These are phyloP conservation scores for Globisporangium megalacanthum DNA, from an alignment of 352 stramenopile genomes.

Conservation along the genomic window DNA sequence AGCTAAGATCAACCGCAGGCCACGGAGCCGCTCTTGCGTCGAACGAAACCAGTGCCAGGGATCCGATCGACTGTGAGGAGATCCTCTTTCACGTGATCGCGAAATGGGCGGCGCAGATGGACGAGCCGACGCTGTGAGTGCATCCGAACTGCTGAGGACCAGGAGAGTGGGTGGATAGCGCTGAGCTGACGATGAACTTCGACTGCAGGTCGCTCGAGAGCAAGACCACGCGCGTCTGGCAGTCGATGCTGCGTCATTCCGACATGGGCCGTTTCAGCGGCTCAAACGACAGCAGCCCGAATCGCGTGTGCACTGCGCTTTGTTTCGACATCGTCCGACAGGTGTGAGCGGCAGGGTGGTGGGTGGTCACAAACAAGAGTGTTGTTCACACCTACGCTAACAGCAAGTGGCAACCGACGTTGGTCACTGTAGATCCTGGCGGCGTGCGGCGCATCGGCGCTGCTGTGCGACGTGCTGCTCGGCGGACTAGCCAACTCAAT, in stretches of 20 bases:
- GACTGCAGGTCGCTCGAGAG: slow-evolving; percentile 27
- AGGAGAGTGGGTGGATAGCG: too few relatives aligned
- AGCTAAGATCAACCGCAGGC: neutral
- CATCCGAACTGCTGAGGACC: neutral
- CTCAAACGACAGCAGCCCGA: slow-evolving; percentile 20
- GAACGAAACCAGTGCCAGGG: too few relatives aligned
- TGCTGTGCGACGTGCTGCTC: slow-evolving; percentile 41
- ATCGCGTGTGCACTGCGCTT: slow-evolving; percentile 51
- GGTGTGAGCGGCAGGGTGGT: slow-evolving; percentile 14
- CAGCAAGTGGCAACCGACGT: neutral
- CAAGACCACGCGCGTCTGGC: slow-evolving; percentile 51
- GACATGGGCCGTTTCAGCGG: slow-evolving; percentile 43
- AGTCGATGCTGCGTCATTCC: slow-evolving; percentile 52
- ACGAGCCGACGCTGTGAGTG: slow-evolving; percentile 17
- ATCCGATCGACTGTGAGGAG: slow-evolving; percentile 11
- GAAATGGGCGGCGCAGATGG: slow-evolving; percentile 14
- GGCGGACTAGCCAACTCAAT: slow-evolving; percentile 60
- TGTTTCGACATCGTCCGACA: slow-evolving; percentile 45
- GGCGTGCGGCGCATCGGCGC: slow-evolving; percentile 26
- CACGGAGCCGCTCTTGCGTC: neutral
- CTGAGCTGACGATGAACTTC: neutral
- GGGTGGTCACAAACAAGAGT: neutral
- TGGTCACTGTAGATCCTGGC: slow-evolving; percentile 18
- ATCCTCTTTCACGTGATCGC: slow-evolving; percentile 18
- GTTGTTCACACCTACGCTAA: neutral